A percentile compares a stretch with the other conserved stretches of the same genome.
These are phyloP conservation scores for Geotrichum australiense DNA, from an alignment of 1,139 yeast genomes.

Conservation along the genomic window DNA sequence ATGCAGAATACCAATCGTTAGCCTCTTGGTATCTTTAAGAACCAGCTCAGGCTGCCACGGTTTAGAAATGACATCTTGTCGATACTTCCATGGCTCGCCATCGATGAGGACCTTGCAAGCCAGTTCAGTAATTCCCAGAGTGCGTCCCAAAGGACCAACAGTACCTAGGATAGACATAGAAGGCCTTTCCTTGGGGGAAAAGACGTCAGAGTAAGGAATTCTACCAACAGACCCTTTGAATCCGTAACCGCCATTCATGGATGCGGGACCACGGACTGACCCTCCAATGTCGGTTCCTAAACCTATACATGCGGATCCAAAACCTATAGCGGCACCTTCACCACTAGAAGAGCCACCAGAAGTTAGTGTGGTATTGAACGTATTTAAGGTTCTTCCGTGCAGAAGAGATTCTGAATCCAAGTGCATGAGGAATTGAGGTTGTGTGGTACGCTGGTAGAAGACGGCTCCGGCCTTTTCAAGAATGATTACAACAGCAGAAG, in stretches of 20 bases:
- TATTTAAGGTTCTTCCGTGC: conserved; percentile 45
- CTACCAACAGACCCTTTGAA: conserved; percentile 45
- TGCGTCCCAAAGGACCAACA: conserved; percentile 43
- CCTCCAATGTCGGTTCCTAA: conserved; percentile 65
- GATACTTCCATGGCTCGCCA: conserved; percentile 50
- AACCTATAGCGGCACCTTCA: conserved; percentile 51
- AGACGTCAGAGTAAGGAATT: conserved; percentile 38
- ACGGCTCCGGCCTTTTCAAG: conserved; percentile 47
- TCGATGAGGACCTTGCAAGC: conserved; percentile 49
- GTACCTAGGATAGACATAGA: conserved; percentile 41
- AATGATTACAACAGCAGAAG: conserved; percentile 35
- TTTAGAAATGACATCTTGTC: conserved; percentile 42
- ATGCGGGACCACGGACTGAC: conserved; percentile 51
- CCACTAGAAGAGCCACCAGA: conserved; percentile 63
- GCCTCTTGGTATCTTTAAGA: conserved; percentile 31
- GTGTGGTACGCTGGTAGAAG: conserved; percentile 50
- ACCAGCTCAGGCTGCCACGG: conserved; percentile 43
- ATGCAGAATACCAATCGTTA: conserved; percentile 33
- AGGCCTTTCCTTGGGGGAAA: conserved; percentile 43
- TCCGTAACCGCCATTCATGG: conserved; percentile 49
- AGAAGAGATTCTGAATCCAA: conserved; percentile 43
- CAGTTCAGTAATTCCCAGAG: conserved; percentile 50
- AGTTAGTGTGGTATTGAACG: conserved; percentile 40
- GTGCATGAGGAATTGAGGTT: conserved; percentile 52
- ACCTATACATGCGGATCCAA: conserved; percentile 46